These are phyloP conservation scores for Fusarium irregulare DNA, from an alignment of 2,329 filamentous ascomycete species.

Conservation along the genomic window DNA sequence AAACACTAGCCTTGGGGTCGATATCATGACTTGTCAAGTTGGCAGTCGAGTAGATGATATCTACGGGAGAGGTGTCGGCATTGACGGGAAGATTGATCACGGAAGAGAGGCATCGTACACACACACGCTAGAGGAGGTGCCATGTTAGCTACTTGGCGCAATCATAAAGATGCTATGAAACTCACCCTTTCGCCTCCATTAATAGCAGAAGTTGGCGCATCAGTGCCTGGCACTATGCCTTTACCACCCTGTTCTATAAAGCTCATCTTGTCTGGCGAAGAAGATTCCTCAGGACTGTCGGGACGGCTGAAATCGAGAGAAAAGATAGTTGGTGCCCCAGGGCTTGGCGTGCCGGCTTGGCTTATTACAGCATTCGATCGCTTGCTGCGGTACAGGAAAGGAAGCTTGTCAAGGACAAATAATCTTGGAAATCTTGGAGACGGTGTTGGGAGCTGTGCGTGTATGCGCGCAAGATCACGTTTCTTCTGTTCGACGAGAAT, in stretches of 20 bases:
- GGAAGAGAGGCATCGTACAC: conserved; percentile 77
- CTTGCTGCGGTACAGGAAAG: conserved; percentile 57
- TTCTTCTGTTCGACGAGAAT: conserved; percentile 63
- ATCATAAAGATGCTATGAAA: conserved; percentile 25
- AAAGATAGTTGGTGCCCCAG: conserved; percentile 51
- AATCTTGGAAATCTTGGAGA: conserved; percentile 48
- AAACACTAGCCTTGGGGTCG: conserved; percentile 72
- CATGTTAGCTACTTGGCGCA: conserved; percentile 14
- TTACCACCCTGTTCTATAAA: conserved; percentile 59
- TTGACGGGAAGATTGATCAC: conserved; percentile 78
- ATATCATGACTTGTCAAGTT: conserved; percentile 72
- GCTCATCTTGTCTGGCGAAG: conserved; percentile 49
- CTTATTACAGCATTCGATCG: conserved; percentile 52
- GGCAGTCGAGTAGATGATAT: conserved; percentile 77
- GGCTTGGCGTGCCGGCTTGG: conserved; percentile 50
- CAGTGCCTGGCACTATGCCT: conserved; percentile 65
- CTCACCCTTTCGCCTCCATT: conserved; percentile 82
- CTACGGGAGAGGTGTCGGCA: conserved; percentile 77
- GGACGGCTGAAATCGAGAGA: conserved; percentile 50
- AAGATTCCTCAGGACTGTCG: conserved; percentile 49
- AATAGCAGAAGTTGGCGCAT: conserved; percentile 83
- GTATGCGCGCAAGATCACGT: conserved; percentile 59
- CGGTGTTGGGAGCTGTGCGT: conserved; percentile 55
- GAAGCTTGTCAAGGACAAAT: conserved; percentile 61
- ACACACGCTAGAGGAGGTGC: conserved; percentile 66